phyloP scores from a whole-genome alignment of 2,329 filamentous ascomycete genomes.

The Sporothrix dimorphospora region DNA sequence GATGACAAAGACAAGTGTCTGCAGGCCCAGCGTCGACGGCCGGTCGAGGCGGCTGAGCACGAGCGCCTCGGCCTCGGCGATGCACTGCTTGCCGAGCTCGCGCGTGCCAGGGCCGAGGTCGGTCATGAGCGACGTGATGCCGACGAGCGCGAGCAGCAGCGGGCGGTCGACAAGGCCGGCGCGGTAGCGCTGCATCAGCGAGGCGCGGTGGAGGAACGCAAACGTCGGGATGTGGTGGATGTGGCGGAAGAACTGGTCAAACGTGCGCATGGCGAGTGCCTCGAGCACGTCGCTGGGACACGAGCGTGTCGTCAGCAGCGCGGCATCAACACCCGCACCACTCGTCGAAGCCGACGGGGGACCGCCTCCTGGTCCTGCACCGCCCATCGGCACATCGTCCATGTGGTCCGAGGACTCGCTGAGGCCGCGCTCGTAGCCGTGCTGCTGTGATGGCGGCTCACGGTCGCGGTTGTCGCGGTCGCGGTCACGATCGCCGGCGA shows the following conservation, averaged over 20 bases:
- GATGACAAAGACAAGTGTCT: slow-evolving; percentile 51
- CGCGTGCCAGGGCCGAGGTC: slow-evolving; percentile 56
- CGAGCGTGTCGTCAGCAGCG: not conserved
- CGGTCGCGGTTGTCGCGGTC: not conserved
- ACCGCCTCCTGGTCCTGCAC: not conserved
- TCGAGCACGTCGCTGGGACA: slow-evolving; percentile 50
- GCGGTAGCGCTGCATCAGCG: slow-evolving; percentile 62
- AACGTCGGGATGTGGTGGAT: slow-evolving; percentile 63
- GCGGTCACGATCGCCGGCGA: not conserved
- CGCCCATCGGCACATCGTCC: slow-evolving; percentile 20
- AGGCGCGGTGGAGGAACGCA: slow-evolving; percentile 62
- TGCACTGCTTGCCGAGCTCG: slow-evolving; percentile 57
- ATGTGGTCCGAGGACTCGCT: slow-evolving; percentile 35
- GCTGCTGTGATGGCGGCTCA: slow-evolving; percentile 31
- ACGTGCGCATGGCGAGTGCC: slow-evolving; percentile 54
- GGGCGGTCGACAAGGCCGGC: slow-evolving; percentile 59
- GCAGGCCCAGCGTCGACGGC: slow-evolving; percentile 60
- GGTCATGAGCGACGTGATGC: slow-evolving; percentile 59
- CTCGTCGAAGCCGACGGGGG: slow-evolving; percentile 20
- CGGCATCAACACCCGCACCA: slow-evolving; percentile 17
- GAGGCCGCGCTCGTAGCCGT: slow-evolving; percentile 41
- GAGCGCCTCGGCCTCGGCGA: slow-evolving; percentile 57
- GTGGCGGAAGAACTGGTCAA: slow-evolving; percentile 62
- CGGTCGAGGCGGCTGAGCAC: slow-evolving; percentile 58
- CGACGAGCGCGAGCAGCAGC: slow-evolving; percentile 57